Conservation (phyloP, 495 filamentous ascomycete genomes). For the Talaromyces stipitatus region DNA sequence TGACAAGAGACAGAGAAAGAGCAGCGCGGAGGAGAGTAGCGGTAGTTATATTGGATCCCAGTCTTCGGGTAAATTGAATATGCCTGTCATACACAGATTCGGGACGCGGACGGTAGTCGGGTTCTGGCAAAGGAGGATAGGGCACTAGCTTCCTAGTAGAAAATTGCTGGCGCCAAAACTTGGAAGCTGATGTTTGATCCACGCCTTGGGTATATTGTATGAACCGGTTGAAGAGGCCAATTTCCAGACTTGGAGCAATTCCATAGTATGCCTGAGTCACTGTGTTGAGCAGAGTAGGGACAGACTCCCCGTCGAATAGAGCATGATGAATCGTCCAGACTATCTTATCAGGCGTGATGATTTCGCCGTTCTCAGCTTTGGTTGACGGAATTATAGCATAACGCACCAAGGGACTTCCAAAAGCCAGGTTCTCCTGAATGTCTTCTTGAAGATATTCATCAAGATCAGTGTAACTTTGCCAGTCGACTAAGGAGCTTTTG, state of each 20-base stretch:
- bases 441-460: conserved; percentile 27
- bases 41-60: neutral
- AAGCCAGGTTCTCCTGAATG: conserved; percentile 28
- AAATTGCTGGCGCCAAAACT: too few species aligned
- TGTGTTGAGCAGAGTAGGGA: conserved; percentile 35
- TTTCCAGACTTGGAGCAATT: neutral
- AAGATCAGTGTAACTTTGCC: conserved; percentile 24
- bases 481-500: too few species aligned
- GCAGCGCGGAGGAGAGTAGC: neutral
- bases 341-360: too few species aligned
- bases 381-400: conserved; percentile 28
- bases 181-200: neutral
- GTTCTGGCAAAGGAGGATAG: too few species aligned
- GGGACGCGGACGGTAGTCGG: too few species aligned
- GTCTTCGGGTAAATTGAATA: neutral
- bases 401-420: conserved; percentile 38
- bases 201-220: conserved; percentile 29
- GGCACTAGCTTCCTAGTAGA: too few species aligned
- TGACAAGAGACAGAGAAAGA: conserved; percentile 17
- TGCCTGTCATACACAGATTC: too few species aligned
- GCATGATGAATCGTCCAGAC: conserved; percentile 57
- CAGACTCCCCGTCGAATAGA: conserved; percentile 54
- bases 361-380: conserved; percentile 8
- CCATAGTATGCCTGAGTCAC: conserved; percentile 51
- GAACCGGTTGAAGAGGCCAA: conserved; percentile 10